A percentile compares a stretch with the other conserved stretches of the same genome.
These are phyloP conservation scores for Skeletonema tropicum DNA, from an alignment of 108 stramenopile genomes.

Conservation along the genomic window DNA sequence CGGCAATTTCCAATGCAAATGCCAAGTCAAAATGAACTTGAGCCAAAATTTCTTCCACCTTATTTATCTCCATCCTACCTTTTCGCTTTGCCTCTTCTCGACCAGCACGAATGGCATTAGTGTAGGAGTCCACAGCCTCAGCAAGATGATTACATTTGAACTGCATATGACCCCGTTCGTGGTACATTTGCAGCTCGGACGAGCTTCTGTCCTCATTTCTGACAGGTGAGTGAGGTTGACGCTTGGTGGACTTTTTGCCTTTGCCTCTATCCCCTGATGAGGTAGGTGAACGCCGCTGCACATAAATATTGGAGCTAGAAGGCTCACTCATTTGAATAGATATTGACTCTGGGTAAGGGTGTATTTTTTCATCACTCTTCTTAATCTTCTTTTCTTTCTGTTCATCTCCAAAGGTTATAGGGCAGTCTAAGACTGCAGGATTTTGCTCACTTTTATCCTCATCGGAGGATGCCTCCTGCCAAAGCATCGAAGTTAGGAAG, in stretches of 20 bases:
- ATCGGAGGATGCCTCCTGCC: background rate
- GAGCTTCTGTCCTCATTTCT: background rate
- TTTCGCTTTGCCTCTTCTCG: constrained; percentile 29
- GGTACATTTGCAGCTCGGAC: constrained; percentile 18
- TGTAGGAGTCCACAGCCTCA: constrained; percentile 44
- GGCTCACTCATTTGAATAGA: constrained; percentile 7
- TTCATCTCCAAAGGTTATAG: background rate
- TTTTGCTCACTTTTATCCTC: background rate
- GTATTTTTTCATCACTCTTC: background rate
- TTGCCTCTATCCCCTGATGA: constrained; percentile 18
- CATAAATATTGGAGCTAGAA: background rate
- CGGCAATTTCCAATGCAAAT: constrained; percentile 24
- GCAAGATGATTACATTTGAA: constrained; percentile 36
- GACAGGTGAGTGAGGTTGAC: constrained; percentile 30
- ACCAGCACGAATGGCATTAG: constrained; percentile 27
- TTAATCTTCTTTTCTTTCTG: background rate
- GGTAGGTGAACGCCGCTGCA: constrained; percentile 27
- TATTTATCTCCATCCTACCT: background rate
- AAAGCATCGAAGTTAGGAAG: background rate
- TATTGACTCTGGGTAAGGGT: constrained; percentile 23
- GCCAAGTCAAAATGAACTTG: constrained; percentile 36
- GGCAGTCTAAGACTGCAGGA: background rate
- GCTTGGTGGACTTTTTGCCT: background rate
- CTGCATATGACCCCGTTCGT: constrained; percentile 8
- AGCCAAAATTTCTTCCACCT: constrained; percentile 20